Base-by-base conservation (phyloP, 2,329 filamentous ascomycete species). In the Pyricularia pennisetigena region DNA sequence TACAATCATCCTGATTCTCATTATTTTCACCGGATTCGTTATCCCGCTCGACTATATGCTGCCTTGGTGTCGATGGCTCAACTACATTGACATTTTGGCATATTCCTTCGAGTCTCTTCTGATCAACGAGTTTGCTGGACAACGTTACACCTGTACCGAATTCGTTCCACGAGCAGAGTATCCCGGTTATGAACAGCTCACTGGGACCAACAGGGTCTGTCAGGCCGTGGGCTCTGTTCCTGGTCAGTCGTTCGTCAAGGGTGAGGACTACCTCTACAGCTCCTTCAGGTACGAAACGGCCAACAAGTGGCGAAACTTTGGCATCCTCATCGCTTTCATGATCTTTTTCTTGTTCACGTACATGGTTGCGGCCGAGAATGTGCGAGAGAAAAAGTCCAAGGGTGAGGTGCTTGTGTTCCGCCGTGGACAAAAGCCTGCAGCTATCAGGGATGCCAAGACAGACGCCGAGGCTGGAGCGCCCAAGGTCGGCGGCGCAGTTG, bases 21-120 rank as follows among this genome's bases (percentile, higher is more conserved):
- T 86, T 69, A 82, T 77, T 3, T 78, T 76, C 72, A 85, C 85
- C 1, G 85, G 82, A 67, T 85, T 88, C 69, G 73, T 78, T 3
- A 81, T 86, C 41, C 73, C 78, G 0, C 75, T 79, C 1, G 78
- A 79, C 0, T 72, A 90, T 73, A 93, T 90, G 89, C 83, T 88
- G 26, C 85, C 84, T 0, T 94, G 90, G 90, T 88, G 90, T 65
- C 85, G 88, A 30, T 93, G 88, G 78, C 82, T 93, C 66, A 89
- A 93, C 69, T 90, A 90, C 0, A 85, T 93, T 49, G 88, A 82
- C 63, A 93, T 90, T 0, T 85, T 93, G 35, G 88, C 82, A 54
- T 93, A 93, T 73, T 88, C 84, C 0, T 94, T 93, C 71, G 90
- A 93, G 74, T 84, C 86, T 1, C 79, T 93, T 23, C 85, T 92